A percentile compares a stretch with the other conserved stretches of the same genome.
These are phyloP conservation scores for Herpetomonas tarakana DNA, from an alignment of 208 protist genomes.

Conservation along the genomic window DNA sequence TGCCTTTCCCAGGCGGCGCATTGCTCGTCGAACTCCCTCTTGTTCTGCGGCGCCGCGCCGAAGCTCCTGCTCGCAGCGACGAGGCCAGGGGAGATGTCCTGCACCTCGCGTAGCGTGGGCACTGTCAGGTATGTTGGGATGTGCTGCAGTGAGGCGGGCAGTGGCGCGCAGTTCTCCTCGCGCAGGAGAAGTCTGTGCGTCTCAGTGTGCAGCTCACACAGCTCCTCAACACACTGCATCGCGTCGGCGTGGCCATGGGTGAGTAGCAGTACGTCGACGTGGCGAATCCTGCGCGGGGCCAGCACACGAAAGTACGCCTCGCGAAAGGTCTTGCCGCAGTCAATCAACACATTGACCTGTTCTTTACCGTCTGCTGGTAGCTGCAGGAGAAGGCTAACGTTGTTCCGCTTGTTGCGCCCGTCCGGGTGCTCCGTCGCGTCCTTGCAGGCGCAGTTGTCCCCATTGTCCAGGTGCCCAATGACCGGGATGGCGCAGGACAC, in stretches of 20 bases:
- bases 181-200: background rate
- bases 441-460: slow-evolving; percentile 1
- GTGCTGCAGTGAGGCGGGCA: background rate
- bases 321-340: slow-evolving; percentile 91
- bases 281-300: slow-evolving; percentile 39
- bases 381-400: slow-evolving; percentile 42
- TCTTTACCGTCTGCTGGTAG: slow-evolving; percentile 4
- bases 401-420: slow-evolving; percentile 34
- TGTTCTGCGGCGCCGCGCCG: slow-evolving; percentile 15
- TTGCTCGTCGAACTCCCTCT: background rate
- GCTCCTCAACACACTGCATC: slow-evolving; percentile 76
- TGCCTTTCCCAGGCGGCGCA: background rate
- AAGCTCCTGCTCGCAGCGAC: slow-evolving; percentile 18
- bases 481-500: slow-evolving; percentile 81
- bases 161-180: background rate
- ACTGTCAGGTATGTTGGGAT: slow-evolving; percentile 57
- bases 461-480: slow-evolving; percentile 63
- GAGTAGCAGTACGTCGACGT: slow-evolving; percentile 77
- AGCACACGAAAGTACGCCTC: slow-evolving; percentile 87
- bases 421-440: slow-evolving; percentile 9
- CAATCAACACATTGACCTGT: slow-evolving; percentile 56
- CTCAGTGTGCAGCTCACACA: slow-evolving; percentile 73
- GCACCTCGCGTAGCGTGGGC: slow-evolving; percentile 50
- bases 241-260: slow-evolving; percentile 90
- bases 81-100: slow-evolving; percentile 43